Base-by-base conservation (phyloP, 768 basidiomycete species). In the Lanmaoa rubissima region DNA sequence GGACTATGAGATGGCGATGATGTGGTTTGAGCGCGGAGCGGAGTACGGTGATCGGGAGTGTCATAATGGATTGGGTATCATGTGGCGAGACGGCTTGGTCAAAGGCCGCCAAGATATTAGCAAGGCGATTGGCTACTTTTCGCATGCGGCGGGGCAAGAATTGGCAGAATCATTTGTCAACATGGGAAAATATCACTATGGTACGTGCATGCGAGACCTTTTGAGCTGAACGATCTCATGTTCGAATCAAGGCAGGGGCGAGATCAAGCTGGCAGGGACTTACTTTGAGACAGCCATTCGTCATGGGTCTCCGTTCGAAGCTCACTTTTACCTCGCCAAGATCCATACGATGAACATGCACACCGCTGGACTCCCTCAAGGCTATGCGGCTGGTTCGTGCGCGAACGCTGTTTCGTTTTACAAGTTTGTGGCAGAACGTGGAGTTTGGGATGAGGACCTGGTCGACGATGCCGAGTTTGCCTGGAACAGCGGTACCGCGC, bases 1-100 rank as follows among this genome's bases (percentile, higher is more conserved):
- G n/a, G n/a, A n/a, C n/a, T n/a, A n/a, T n/a, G n/a, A n/a, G 28
- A 71, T 82, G 59, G 95, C 93, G 10, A 92, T 86, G 75, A 82
- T 95, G 76, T 99, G 97, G 97, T 95, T 95, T 63, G 91, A 94
- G 63, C 81, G 97, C 51, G 96, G 92, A 1, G 83, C 80, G 13
- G 82, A 83, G 42, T 82, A 86, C 65, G 87, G 85, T 26, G 96
- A 99, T 65, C 82, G 87, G 55, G 96, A 98, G 71, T 89, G 87
- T 60, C 85, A 88, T 56, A 98, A 97, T 65, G 90, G 87, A 0
- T 76, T 99, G 36, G 97, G 95, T 0, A 88, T 98, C 64, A 92
- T 98, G 57, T 90, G 87, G 75, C 79, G 96, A 34, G 97, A 98
- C 66, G 97, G 93, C 0, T 75, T 98, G 19, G 73, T 88, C 3